Base-by-base conservation (phyloP, 73 alveolate genomes). In the Uronychia binucleata region DNA sequence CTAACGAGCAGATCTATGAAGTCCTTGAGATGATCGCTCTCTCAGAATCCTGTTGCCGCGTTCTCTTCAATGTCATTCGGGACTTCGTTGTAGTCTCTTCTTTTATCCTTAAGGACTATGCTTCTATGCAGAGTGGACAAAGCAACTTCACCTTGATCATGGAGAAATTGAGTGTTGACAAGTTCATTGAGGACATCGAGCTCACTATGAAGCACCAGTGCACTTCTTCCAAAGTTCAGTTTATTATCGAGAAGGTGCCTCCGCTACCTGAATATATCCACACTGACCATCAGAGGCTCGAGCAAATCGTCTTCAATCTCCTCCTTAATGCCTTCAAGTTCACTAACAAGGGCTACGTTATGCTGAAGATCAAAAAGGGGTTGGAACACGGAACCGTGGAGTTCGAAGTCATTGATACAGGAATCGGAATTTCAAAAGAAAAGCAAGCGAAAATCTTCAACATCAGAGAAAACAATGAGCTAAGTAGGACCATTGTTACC, bases 351-450 rank as follows among this genome's bases (percentile, higher is more conserved):
- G 67, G 67, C 5, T 46, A 11, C 19, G 67, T 46, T 19, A 46
- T 5, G 19, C 19, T 46, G 5, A 46, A 19, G 19, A 46, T 46
- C 19, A 46, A 46, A 19, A 5, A 5, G n/a, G 5, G n/a, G 5
- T 19, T 19, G 5, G 67, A 11, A 19, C n/a, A 46, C 19, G 19
- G 19, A 11, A 11, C 67, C 5, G 67, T 46, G n/a, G 67, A 46
- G 5, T 67, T 67, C 26, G 78, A 67, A 67, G 78, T 67, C 1
- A 25, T 26, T 67, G 78, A 67, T 67, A 67, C 78, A 67, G 78
- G 78, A 25, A 28, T 67, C 1, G 78, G 78, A 13, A 67, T 67
- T 5, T 13, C 32, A 5, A 25, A 25, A 5, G 78, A 67, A 67
- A 67, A 13, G 32, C 78, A 67, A 67, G 26, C 5, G 30, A 30